Conservation (phyloP, 78 protist genomes). For the Dictyostelium purpureum region DNA sequence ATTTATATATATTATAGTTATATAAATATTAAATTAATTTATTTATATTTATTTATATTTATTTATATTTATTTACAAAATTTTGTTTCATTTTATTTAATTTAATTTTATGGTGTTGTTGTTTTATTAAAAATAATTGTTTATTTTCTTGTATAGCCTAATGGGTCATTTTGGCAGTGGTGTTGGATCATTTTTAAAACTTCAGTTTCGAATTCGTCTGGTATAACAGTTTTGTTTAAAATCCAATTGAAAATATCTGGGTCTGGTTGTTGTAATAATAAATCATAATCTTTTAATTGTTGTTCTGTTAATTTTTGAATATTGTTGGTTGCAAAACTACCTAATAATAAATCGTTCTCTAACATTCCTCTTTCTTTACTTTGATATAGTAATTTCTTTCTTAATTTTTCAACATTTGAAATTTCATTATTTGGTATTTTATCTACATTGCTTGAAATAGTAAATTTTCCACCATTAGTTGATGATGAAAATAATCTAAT, state of each 20-base stretch:
- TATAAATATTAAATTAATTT: too few species aligned
- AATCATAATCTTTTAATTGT: constrained; percentile 24
- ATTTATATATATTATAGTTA: too few species aligned
- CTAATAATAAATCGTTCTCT: constrained; percentile 63
- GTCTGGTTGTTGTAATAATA: constrained; percentile 62
- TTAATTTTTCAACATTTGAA: constrained; percentile 11
- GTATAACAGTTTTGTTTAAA: constrained; percentile 14
- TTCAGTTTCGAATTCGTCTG: constrained; percentile 48
- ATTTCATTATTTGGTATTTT: neutral
- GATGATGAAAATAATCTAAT: neutral
- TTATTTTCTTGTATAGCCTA: constrained; percentile 46
- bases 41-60: too few species aligned
- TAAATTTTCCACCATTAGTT: neutral
- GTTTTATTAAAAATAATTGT: neutral
- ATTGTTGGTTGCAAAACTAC: constrained; percentile 42
- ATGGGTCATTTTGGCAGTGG: constrained; percentile 51
- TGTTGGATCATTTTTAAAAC: constrained; percentile 50
- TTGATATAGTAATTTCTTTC: constrained; percentile 57
- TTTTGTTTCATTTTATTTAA: too few species aligned
- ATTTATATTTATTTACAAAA: neutral
- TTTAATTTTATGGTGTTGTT: too few species aligned
- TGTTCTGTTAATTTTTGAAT: neutral
- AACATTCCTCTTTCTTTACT: constrained; percentile 77
- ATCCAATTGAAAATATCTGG: constrained; percentile 72
- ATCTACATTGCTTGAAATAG: neutral